Base-by-base conservation (phyloP, 2,329 filamentous ascomycete genomes). In the Exutisphaerella laricina region DNA sequence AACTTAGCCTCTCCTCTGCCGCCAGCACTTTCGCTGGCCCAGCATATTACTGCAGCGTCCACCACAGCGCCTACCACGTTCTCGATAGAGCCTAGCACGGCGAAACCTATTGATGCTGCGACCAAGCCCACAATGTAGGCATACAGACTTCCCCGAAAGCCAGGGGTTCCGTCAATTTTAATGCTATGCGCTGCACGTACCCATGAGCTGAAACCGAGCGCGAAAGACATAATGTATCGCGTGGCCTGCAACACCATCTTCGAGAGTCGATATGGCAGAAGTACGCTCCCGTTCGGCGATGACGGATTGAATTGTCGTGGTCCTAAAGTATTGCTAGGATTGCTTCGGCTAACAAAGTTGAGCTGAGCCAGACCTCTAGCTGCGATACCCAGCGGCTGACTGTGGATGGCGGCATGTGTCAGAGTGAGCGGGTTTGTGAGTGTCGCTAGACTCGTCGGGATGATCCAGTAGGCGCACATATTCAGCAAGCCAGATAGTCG, bases 201-300 rank as follows among this genome's bases (percentile, higher is more conserved):
- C 92, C 92, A 98, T n/a, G 88, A 90, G 3, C 86, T 89, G 67
- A 97, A 94, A 1, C 90, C 90, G 21, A 98, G 77, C 0, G 82
- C 85, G 34, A 89, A 80, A 0, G 88, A 87, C 79, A 96, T 94
- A 58, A 96, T 85, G 61, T 90, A 85, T 13, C 90, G 80, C 1
- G 88, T 92, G 3, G 90, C 88, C 55, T 96, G 87, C 3, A 98
- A 78, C 5, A 98, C 77, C 20, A 97, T 75, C 64, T 96, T 97
- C 1, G 92, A 85, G 6, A 97, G 79, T 4, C 87, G 80, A 63
- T 97, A 98, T 0, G 92, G 85, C 63, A 55, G 51, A 56, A 50
- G 45, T 41, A 60, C 65, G 64, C 66, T 68, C 4, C 64, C 53
- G 39, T 39, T 49, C 16, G 49, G 46, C 7, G 40, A 46, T 18